Evolutionary conservation across 1,284 basidiomycete species (phyloP).

Genomic region (Athelia sp.): DNA sequence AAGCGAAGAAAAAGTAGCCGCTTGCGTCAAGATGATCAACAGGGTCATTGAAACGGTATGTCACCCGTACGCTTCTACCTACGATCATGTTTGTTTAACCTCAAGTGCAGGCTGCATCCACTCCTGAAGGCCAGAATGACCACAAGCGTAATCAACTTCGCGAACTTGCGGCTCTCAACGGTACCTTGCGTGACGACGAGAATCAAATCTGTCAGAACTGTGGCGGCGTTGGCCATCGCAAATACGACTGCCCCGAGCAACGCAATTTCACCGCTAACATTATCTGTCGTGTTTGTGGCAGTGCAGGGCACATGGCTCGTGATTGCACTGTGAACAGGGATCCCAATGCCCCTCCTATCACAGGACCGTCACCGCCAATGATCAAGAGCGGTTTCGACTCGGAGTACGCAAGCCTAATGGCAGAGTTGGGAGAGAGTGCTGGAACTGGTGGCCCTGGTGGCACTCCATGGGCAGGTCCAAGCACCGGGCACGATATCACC

Average conservation of each 20-base stretch:
- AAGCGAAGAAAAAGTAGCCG: conserved; percentile 84
- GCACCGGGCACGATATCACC: conserved; percentile 67
- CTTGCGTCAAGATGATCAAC: conserved; percentile 95
- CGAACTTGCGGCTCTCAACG: conserved; percentile 96
- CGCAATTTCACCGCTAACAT: conserved; percentile 97
- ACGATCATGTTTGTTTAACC: conserved; percentile 12
- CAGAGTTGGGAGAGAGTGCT: conserved; percentile 86
- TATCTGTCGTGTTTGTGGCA: conserved; percentile 94
- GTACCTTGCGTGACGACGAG: conserved; percentile 98
- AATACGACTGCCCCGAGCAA: conserved; percentile 96
- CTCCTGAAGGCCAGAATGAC: conserved; percentile 98
- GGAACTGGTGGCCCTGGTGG: conserved; percentile 49
- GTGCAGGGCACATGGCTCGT: conserved; percentile 94
- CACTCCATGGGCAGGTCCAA: conserved; percentile 56
- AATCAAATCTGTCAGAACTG: conserved; percentile 99
- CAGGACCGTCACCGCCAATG: conserved; percentile 34
- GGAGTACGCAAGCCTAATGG: conserved; percentile 97
- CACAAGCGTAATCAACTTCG: conserved; percentile 99
- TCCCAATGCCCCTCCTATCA: conserved; percentile 50
- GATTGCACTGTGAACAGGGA: conserved; percentile 88
- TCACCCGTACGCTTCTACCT: conserved; percentile 10
- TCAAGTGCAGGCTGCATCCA: conserved; percentile 81
- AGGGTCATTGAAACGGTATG: conserved; percentile 95
- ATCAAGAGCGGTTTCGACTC: conserved; percentile 84
- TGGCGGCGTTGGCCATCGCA: conserved; percentile 90